Base-by-base conservation (phyloP, 768 basidiomycete genomes). In the Exidia glandulosa region DNA sequence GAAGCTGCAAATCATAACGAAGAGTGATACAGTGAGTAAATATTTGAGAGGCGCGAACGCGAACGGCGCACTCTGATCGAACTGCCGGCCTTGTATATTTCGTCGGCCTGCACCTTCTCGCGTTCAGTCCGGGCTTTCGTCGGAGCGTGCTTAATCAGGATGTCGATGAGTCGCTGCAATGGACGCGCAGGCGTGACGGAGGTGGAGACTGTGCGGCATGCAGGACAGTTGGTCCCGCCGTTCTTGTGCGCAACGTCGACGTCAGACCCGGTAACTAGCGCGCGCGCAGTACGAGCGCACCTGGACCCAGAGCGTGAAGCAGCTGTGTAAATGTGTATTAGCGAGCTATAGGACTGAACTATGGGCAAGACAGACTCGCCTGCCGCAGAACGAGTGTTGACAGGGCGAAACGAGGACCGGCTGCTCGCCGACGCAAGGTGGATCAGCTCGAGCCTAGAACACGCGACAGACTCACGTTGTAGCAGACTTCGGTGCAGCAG, bases 321-420 rank as follows among this genome's bases (percentile, higher is more conserved):
- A 92, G 68, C 90, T 92, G 50, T 31, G 36, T 34, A 48, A 45
- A 2, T 27, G 31, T 37, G 27, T 55, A 7, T 50, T 47, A n/a
- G 7, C n/a, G 31, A 34, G 34, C 47, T 2, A 16, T 34, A 25
- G 48, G 23, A 25, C 45, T 27, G 23, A 16, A 30, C n/a, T 61
- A 10, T 13, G 29, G 0, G 57, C 55, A 16, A 32, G 14, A 32
- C 2, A 54, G 56, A 65, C 74, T 61, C 71, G 90, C 88, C 90
- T 90, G 71, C 90, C 90, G 67, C 90, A 93, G 69, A 91, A 92
- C 77, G 88, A 90, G 76, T 93, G 90, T 65, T 91, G 88, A 70
- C 90, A 93, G 32, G 90, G 90, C 34, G 80, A 77, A 57, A 93
- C 87, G 31, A 90, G 75, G 16, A 93, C 90, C 2, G 90, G 90